Conservation (phyloP, 2,329 filamentous ascomycete species). For the Pseudogymnoascus sp. region DNA sequence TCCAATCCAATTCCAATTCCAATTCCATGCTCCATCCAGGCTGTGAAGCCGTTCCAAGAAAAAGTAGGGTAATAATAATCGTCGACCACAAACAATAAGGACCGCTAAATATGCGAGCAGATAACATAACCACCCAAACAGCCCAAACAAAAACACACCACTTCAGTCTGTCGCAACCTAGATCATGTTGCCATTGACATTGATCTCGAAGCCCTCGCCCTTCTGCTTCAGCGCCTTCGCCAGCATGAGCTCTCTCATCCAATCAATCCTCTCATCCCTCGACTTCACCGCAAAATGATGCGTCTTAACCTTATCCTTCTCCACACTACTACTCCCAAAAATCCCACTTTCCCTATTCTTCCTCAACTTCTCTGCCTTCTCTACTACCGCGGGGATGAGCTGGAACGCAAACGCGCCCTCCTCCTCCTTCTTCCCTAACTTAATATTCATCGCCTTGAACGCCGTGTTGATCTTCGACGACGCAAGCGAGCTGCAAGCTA, state of each 20-base stretch:
- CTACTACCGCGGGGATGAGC: constrained; percentile 57
- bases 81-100: not conserved
- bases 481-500: constrained; percentile 72
- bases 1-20: not conserved
- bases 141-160: not conserved
- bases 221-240: constrained; percentile 82
- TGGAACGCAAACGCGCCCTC: constrained; percentile 76
- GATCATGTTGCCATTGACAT: constrained; percentile 74
- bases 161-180: constrained; percentile 30
- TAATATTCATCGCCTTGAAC: constrained; percentile 71
- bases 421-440: constrained; percentile 48
- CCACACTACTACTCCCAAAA: constrained; percentile 29
- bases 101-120: constrained; percentile 8
- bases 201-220: constrained; percentile 74
- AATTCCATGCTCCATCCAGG: constrained; percentile 1
- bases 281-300: constrained; percentile 90
- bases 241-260: constrained; percentile 92
- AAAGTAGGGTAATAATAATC: not conserved
- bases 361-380: constrained; percentile 44
- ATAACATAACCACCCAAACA: not conserved
- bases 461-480: constrained; percentile 80
- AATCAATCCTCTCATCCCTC: constrained; percentile 88
- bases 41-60: constrained; percentile 1
- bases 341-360: constrained; percentile 31
- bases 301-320: constrained; percentile 67